Evolutionary conservation across 2,329 filamentous ascomycete genomes (phyloP).

Genomic region (Fusarium drepaniforme): DNA sequence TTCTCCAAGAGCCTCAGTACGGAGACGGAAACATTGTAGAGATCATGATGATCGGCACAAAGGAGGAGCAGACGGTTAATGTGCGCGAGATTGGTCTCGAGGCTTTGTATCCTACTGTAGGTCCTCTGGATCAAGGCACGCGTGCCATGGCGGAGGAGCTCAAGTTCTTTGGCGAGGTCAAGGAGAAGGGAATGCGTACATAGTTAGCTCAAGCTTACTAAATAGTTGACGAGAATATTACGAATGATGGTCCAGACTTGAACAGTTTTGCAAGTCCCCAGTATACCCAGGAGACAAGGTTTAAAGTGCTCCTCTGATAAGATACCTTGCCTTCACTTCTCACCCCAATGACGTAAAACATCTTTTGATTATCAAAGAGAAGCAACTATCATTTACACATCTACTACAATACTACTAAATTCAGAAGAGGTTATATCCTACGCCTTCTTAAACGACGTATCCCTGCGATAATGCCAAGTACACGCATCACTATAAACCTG

Average conservation of each 20-base stretch:
- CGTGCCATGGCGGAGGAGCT: slow-evolving; percentile 1
- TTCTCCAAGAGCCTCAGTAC: slow-evolving; percentile 11
- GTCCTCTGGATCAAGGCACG: background rate
- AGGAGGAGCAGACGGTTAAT: background rate
- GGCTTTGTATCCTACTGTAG: background rate
- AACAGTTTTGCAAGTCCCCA: background rate
- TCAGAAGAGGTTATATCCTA: background rate
- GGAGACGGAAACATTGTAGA: slow-evolving; percentile 19
- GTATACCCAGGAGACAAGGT: background rate
- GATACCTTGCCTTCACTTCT: background rate
- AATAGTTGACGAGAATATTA: background rate
- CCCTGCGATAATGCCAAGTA: slow-evolving; percentile 44
- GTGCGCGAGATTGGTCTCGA: slow-evolving; percentile 2
- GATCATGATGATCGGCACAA: slow-evolving; percentile 5
- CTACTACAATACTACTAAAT: background rate
- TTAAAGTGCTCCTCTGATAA: background rate
- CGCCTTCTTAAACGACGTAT: slow-evolving; percentile 27
- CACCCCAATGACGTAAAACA: background rate
- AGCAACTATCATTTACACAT: background rate
- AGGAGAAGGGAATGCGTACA: slow-evolving; percentile 9
- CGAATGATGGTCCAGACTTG: background rate
- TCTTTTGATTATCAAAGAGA: background rate
- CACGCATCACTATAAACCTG: slow-evolving; percentile 36
- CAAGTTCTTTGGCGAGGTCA: slow-evolving; percentile 6
- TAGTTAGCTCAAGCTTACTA: background rate